Base-by-base conservation (phyloP, 108 stramenopile species). In the Licmophora abbreviata region DNA sequence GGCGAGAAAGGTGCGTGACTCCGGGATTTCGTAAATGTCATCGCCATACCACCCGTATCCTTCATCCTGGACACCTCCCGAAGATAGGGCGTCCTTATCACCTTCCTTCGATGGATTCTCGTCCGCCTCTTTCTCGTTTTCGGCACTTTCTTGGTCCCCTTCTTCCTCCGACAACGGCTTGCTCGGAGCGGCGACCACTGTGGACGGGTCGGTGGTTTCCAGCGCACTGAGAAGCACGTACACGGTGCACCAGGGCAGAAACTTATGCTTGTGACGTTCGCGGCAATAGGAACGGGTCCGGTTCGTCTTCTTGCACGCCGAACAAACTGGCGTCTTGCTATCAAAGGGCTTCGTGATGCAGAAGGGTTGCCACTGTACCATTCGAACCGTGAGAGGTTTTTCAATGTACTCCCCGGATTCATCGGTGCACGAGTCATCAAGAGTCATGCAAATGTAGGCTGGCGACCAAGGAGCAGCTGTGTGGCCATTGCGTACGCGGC, bases 201-300 rank as follows among this genome's bases (percentile, higher is more conserved):
- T 75, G 1, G 66, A 29, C 3, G 81, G 69, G 49, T 74, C 73
- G 1, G 58, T 68, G 6, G 57, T 44, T 29, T 71, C 73, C 32
- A 63, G 38, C 0, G 73, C 59, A 48, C 74, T 73, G 18, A 74
- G 34, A 9, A 77, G 26, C 1, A 76, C 76, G 48, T 85, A 85
- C 2, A 78, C 77, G 28, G 83, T 81, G 38, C 79, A 77, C 83
- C 83, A 85, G 18, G 83, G 83, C 15, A 85, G 65, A 22, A 73
- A 71, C 8, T 65, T 48, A 61, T 85, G 83, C 30, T 74, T 64
- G 49, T 85, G 73, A 12, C 72, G 58, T 34, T 81, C 76, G 20
- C 83, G 58, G 54, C 83, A 85, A 26, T 77, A 80, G 8, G 63
- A 59, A 28, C 74, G 54, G 14, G 79, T 85, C 41, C 79, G 56